Conservation (phyloP, 257 asterid genomes). For the Nicotiana attenuata region DNA sequence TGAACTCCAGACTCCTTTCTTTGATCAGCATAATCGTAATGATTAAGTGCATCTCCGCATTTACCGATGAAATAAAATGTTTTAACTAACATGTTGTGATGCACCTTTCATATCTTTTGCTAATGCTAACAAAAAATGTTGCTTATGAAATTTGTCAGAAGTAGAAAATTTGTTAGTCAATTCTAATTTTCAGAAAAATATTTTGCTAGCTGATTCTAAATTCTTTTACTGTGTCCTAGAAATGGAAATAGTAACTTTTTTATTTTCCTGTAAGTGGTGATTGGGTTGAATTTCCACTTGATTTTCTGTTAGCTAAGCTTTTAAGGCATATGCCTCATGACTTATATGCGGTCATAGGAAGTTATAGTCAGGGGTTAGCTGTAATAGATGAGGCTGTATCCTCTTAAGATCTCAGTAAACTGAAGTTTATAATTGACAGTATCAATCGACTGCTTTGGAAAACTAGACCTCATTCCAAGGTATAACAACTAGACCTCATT, state of each 20-base stretch:
- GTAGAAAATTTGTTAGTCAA: not conserved
- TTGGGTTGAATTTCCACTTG: not conserved
- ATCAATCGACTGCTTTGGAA: not conserved
- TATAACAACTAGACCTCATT: too few relatives aligned
- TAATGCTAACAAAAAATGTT: not conserved
- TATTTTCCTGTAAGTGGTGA: not conserved
- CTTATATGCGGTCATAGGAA: not conserved
- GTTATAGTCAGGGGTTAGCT: not conserved
- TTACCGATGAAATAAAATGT: not conserved
- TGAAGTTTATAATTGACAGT: not conserved
- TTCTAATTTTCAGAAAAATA: not conserved
- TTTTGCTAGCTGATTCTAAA: not conserved
- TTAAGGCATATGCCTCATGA: not conserved
- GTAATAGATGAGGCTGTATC: not conserved
- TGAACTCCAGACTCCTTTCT: not conserved
- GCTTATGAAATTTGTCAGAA: not conserved
- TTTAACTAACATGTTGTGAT: not conserved
- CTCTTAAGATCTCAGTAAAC: not conserved
- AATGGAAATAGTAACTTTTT: too few relatives aligned
- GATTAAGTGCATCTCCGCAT: not conserved
- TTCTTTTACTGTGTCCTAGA: not conserved
- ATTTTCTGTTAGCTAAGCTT: not conserved
- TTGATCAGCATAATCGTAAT: not conserved
- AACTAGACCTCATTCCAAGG: too few relatives aligned
- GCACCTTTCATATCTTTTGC: not conserved